These are phyloP conservation scores for Sporothrix brunneoviolacea DNA, from an alignment of 2,329 filamentous ascomycete genomes.

Conservation along the genomic window DNA sequence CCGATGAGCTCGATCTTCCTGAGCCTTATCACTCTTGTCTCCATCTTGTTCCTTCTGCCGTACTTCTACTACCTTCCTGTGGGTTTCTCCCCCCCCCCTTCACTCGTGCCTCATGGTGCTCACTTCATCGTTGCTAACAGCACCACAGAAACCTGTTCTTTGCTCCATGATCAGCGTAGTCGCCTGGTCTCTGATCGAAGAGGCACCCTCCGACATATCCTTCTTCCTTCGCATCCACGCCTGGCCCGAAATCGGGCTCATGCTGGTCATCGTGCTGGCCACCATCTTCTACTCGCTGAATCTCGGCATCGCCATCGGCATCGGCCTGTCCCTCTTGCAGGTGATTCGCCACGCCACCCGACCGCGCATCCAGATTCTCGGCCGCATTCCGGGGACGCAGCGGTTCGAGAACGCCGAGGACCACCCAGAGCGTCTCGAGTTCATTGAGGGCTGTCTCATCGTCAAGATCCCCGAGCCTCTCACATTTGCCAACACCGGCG, in stretches of 20 bases:
- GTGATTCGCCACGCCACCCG: slow-evolving; percentile 87
- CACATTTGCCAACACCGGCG: slow-evolving; percentile 94
- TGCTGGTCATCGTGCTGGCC: slow-evolving; percentile 82
- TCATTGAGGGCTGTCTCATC: slow-evolving; percentile 86
- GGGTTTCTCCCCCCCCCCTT: slow-evolving; percentile 31
- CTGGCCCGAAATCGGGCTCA: slow-evolving; percentile 78
- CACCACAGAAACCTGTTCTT: slow-evolving; percentile 74
- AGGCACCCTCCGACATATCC: slow-evolving; percentile 82
- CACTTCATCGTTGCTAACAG: background rate
- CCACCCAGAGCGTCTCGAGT: slow-evolving; percentile 68
- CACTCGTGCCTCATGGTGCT: background rate
- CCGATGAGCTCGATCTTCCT: slow-evolving; percentile 91
- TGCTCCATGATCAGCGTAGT: slow-evolving; percentile 94
- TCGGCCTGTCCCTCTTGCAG: slow-evolving; percentile 81
- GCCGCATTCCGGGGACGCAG: slow-evolving; percentile 75
- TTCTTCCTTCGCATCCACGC: slow-evolving; percentile 86
- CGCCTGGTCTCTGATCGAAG: slow-evolving; percentile 88
- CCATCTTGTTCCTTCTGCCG: slow-evolving; percentile 74
- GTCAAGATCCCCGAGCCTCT: slow-evolving; percentile 96
- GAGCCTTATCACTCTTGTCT: slow-evolving; percentile 73
- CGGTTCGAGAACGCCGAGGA: slow-evolving; percentile 81
- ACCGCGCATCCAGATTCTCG: slow-evolving; percentile 91
- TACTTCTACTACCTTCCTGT: slow-evolving; percentile 96
- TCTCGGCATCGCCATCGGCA: slow-evolving; percentile 86
- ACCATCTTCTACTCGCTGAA: slow-evolving; percentile 95